Conservation (phyloP, 441 rosid species). For the California macrophylla region DNA sequence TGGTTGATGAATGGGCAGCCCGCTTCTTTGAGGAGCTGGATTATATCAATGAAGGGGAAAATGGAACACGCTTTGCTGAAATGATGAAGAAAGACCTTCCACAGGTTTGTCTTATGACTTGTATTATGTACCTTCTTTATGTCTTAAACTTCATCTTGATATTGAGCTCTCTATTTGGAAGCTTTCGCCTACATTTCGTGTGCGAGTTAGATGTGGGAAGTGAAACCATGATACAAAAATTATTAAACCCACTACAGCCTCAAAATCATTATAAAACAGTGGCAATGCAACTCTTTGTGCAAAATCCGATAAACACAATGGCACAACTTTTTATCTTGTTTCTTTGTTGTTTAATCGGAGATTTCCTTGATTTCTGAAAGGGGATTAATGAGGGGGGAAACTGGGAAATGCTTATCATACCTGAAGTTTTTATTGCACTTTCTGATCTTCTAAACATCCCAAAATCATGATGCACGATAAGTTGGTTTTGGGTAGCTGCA, state of each 20-base stretch:
- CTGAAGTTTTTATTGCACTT: background rate
- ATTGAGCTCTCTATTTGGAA: background rate
- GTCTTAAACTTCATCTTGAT: slow-evolving; percentile 2
- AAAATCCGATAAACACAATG: background rate
- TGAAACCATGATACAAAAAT: background rate
- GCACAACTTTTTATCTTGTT: background rate
- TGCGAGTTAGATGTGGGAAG: background rate
- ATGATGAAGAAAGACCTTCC: slow-evolving; percentile 98
- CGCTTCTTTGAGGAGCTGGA: slow-evolving; percentile 96
- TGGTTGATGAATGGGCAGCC: slow-evolving; percentile 99
- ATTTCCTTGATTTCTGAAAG: background rate
- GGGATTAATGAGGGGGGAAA: background rate
- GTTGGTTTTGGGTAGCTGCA: background rate
- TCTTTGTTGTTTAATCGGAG: background rate
- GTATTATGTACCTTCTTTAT: slow-evolving; percentile 1
- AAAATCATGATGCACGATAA: background rate
- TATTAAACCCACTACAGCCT: background rate
- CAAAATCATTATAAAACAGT: background rate
- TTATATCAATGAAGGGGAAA: slow-evolving; percentile 89
- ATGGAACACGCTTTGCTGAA: slow-evolving; percentile 79
- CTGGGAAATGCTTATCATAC: background rate
- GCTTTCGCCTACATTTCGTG: background rate
- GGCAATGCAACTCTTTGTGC: background rate
- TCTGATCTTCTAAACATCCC: background rate
- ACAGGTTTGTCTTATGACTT: slow-evolving; percentile 48